Conservation (phyloP, 805 yeast species). For the Schizosaccharomyces pombe region DNA sequence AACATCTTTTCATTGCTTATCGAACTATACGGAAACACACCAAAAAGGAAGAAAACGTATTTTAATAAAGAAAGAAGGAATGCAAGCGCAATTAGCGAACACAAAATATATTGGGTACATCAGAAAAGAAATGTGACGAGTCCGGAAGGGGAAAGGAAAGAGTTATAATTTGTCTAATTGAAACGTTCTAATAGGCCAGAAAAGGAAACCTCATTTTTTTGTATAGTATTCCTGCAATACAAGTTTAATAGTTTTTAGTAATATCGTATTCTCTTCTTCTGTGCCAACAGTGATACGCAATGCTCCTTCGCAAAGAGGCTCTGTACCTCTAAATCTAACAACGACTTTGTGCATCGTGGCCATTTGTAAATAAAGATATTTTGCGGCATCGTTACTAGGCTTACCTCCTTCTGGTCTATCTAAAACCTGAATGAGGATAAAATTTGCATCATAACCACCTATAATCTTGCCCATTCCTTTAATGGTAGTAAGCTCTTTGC, state of each 20-base stretch:
- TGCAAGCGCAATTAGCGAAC: no score
- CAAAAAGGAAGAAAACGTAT: no score
- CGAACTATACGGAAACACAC: no score
- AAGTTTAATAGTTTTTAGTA: conserved; percentile 28
- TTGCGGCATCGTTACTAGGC: conserved; percentile 50
- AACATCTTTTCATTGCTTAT: no score
- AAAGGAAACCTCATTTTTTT: neutral
- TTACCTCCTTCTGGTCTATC: conserved; percentile 26
- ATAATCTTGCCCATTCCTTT: conserved; percentile 47
- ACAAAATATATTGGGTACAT: no score
- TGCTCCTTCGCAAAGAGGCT: conserved; percentile 72
- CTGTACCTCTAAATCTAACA: conserved; percentile 75
- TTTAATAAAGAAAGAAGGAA: no score
- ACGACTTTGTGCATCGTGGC: conserved; percentile 61
- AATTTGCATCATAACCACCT: conserved; percentile 78
- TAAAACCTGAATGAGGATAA: conserved; percentile 49
- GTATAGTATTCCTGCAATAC: neutral
- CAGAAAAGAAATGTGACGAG: no score
- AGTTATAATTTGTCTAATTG: no score
- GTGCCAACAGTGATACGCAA: conserved; percentile 78
- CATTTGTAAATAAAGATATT: conserved; percentile 36
- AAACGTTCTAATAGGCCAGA: neutral
- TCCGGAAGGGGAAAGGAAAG: no score
- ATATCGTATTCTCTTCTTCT: conserved; percentile 35
- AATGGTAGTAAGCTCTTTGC: conserved; percentile 30